Conservation (phyloP, 2,329 filamentous ascomycete species). For the Graphilbum fragrans region DNA sequence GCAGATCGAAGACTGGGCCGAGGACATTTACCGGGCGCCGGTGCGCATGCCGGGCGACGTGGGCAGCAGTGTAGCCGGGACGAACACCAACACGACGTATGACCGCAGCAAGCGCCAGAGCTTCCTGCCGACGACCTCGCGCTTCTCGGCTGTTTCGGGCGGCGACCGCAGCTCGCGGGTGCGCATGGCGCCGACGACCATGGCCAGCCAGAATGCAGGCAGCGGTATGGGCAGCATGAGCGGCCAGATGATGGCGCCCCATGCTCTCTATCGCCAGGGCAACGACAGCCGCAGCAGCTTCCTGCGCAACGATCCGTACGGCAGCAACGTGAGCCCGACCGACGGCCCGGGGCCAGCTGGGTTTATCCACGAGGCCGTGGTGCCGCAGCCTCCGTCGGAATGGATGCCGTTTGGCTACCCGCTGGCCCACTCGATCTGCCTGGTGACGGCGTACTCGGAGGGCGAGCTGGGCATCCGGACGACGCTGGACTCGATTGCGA, state of each 20-base stretch:
- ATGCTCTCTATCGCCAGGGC: slow-evolving; percentile 56
- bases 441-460: slow-evolving; percentile 96
- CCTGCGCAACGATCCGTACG: slow-evolving; percentile 45
- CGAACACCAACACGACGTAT: slow-evolving; percentile 44
- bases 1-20: slow-evolving; percentile 95
- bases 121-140: slow-evolving; percentile 86
- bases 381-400: slow-evolving; percentile 90
- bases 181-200: slow-evolving; percentile 65
- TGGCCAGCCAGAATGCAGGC: slow-evolving; percentile 78
- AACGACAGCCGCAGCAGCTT: slow-evolving; percentile 56
- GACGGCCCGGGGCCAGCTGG: slow-evolving; percentile 75
- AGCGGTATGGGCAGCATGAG: too few relatives aligned
- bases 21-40: slow-evolving; percentile 91
- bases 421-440: slow-evolving; percentile 81
- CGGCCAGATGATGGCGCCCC: slow-evolving; percentile 58
- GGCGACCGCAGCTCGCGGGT: slow-evolving; percentile 46
- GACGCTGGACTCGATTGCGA: slow-evolving; percentile 90
- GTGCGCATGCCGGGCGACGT: slow-evolving; percentile 68
- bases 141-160: slow-evolving; percentile 85
- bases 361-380: slow-evolving; percentile 93
- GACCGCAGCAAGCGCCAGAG: slow-evolving; percentile 63
- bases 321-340: slow-evolving; percentile 37
- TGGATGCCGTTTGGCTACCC: slow-evolving; percentile 97
- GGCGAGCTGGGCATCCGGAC: slow-evolving; percentile 86
- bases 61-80: slow-evolving; percentile 46